Percentiles rank a stretch among this genome's conserved stretches.
phyloP scores from a whole-genome alignment of 1,139 yeast genomes.

The Candida smagusa region DNA sequence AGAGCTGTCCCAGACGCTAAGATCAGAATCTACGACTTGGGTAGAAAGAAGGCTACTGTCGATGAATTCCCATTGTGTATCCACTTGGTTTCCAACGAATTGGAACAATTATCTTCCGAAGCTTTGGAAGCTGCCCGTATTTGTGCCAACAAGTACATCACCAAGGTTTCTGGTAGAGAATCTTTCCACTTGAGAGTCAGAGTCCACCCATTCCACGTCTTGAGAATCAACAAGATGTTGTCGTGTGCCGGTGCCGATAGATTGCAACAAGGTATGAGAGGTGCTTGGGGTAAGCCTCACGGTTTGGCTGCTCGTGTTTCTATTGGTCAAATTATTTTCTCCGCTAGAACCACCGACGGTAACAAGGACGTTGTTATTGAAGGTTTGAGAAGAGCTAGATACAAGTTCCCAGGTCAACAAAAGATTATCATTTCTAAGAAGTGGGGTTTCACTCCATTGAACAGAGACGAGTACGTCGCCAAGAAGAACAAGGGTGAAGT shows the following conservation, averaged over 20 bases:
- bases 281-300: slow-evolving; percentile 99
- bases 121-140: slow-evolving; percentile 99
- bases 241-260: slow-evolving; percentile 99
- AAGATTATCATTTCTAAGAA: slow-evolving; percentile 98
- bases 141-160: slow-evolving; percentile 99
- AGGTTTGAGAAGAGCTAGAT: slow-evolving; percentile 99
- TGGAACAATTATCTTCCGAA: slow-evolving; percentile 98
- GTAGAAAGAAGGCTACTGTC: slow-evolving; percentile 99
- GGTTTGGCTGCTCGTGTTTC: slow-evolving; percentile 99
- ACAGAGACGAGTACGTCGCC: slow-evolving; percentile 95
- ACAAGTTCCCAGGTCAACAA: slow-evolving; percentile 99
- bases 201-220: slow-evolving; percentile 99
- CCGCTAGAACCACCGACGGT: slow-evolving; percentile 97
- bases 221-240: slow-evolving; percentile 99
- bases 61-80: slow-evolving; percentile 99
- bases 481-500: slow-evolving; percentile 97
- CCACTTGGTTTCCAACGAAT: slow-evolving; percentile 98
- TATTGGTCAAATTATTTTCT: slow-evolving; percentile 97
- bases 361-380: slow-evolving; percentile 97
- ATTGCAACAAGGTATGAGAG: slow-evolving; percentile 99
- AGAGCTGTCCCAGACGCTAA: slow-evolving; percentile 99
- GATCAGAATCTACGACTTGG: slow-evolving; percentile 98
- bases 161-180: slow-evolving; percentile 97
- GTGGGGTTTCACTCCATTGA: slow-evolving; percentile 99
- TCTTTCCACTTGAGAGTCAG: slow-evolving; percentile 99